Evolutionary conservation across 192 early-diverging fungal genomes (phyloP).

Genomic region (Piromyces sp.): DNA sequence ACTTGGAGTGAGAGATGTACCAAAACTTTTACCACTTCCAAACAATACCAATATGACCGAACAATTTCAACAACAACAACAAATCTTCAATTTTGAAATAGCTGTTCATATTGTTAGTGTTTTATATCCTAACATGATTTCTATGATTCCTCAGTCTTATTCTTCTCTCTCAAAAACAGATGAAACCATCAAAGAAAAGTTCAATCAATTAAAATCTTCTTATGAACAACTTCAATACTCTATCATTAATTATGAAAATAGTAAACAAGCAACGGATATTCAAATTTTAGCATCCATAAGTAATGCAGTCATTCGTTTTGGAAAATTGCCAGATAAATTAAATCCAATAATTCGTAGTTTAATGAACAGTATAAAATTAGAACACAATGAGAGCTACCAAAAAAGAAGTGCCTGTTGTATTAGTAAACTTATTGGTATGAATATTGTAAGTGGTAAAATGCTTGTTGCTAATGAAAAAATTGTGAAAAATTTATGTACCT

Average conservation of each 20-base stretch:
- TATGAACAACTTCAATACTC: slow-evolving; percentile 36
- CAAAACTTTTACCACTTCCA: slow-evolving; percentile 1
- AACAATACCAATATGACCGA: slow-evolving; percentile 1
- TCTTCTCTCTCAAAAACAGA: neutral
- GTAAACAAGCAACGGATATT: slow-evolving; percentile 43
- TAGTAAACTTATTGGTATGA: slow-evolving; percentile 26
- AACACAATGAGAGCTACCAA: slow-evolving; percentile 34
- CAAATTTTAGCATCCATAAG: slow-evolving; percentile 55
- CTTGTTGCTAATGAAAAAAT: slow-evolving; percentile 63
- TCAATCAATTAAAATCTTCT: slow-evolving; percentile 29
- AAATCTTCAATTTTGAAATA: slow-evolving; percentile 34
- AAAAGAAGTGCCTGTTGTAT: slow-evolving; percentile 25
- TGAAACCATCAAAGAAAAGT: slow-evolving; percentile 28
- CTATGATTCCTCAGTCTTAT: slow-evolving; percentile 8
- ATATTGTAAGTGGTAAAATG: slow-evolving; percentile 4
- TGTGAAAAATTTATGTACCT: slow-evolving; percentile 66
- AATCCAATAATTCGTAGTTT: slow-evolving; percentile 69
- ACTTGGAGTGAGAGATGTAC: neutral
- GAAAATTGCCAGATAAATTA: slow-evolving; percentile 58
- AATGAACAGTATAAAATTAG: slow-evolving; percentile 67
- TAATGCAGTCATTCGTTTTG: slow-evolving; percentile 62
- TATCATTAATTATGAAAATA: slow-evolving; percentile 42
- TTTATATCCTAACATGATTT: slow-evolving; percentile 21
- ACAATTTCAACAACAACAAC: slow-evolving; percentile 1
- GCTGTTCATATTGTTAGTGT: slow-evolving; percentile 23